Conservation (phyloP, 495 filamentous ascomycete genomes). For the Penicillium crystallinum region DNA sequence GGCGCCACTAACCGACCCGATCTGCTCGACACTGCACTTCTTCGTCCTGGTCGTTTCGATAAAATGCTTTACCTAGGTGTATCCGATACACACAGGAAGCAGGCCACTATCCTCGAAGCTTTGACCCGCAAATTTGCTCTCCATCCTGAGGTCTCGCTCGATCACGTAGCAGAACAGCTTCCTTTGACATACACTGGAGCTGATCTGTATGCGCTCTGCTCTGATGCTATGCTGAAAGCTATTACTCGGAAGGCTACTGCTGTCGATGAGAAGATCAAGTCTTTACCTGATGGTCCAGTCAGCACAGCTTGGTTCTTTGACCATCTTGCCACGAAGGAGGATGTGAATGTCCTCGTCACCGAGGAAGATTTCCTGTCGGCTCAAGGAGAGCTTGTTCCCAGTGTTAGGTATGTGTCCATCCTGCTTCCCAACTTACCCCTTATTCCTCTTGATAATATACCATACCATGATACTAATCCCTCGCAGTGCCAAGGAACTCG, state of each 20-base stretch:
- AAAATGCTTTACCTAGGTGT: slow-evolving; percentile 99
- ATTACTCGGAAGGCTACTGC: slow-evolving; percentile 82
- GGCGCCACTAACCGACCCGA: slow-evolving; percentile 95
- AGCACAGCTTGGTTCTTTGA: slow-evolving; percentile 93
- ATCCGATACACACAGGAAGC: slow-evolving; percentile 94
- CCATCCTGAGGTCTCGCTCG: slow-evolving; percentile 67
- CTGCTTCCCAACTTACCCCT: not conserved
- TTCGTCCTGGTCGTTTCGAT: slow-evolving; percentile 91
- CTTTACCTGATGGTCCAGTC: slow-evolving; percentile 51
- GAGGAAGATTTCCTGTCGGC: slow-evolving; percentile 83
- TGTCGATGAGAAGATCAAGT: slow-evolving; percentile 78
- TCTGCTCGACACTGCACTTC: slow-evolving; percentile 82
- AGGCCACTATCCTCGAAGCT: slow-evolving; percentile 89
- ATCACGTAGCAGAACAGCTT: slow-evolving; percentile 65
- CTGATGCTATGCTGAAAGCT: slow-evolving; percentile 97
- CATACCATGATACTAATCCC: slow-evolving; percentile 15
- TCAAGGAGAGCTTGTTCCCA: slow-evolving; percentile 78
- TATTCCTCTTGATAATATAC: not conserved
- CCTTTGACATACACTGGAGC: slow-evolving; percentile 97
- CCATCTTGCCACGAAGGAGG: slow-evolving; percentile 74
- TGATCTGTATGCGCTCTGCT: slow-evolving; percentile 93
- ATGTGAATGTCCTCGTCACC: slow-evolving; percentile 78
- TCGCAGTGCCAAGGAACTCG: slow-evolving; percentile 76
- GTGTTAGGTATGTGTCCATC: slow-evolving; percentile 57
- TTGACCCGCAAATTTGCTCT: slow-evolving; percentile 91